Conservation (phyloP, 805 yeast genomes). For the Scheffersomyces coipomensis region DNA sequence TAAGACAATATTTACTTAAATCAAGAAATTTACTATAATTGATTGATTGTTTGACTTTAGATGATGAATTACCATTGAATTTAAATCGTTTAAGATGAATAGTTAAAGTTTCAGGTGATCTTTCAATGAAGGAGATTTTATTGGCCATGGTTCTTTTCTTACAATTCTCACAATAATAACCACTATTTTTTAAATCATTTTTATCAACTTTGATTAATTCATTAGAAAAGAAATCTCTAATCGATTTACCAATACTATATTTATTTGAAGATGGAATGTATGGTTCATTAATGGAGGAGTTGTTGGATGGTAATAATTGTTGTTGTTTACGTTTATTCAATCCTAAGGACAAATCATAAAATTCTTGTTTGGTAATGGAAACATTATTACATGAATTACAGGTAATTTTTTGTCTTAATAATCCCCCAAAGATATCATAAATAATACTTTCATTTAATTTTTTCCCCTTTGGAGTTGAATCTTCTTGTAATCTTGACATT, state of each 20-base stretch:
- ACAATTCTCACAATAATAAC: slow-evolving; percentile 89
- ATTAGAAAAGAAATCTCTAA: slow-evolving; percentile 77
- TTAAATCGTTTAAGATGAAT: slow-evolving; percentile 90
- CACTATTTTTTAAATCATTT: slow-evolving; percentile 55
- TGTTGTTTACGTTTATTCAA: slow-evolving; percentile 45
- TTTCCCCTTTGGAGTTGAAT: slow-evolving; percentile 85
- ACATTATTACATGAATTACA: slow-evolving; percentile 82
- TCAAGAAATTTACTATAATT: slow-evolving; percentile 77
- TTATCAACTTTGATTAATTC: slow-evolving; percentile 73
- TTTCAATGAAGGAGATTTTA: slow-evolving; percentile 69
- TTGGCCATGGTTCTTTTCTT: slow-evolving; percentile 71
- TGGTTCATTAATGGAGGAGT: slow-evolving; percentile 1
- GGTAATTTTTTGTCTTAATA: slow-evolving; percentile 77
- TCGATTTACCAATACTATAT: slow-evolving; percentile 72
- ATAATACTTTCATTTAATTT: slow-evolving; percentile 79
- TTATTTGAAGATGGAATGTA: slow-evolving; percentile 14
- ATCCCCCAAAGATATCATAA: slow-evolving; percentile 93
- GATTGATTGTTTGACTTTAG: slow-evolving; percentile 86
- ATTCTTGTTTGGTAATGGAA: slow-evolving; percentile 87
- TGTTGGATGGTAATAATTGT: slow-evolving; percentile 2
- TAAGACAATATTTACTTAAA: slow-evolving; percentile 52
- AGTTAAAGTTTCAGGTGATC: slow-evolving; percentile 85
- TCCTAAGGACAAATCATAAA: slow-evolving; percentile 87
- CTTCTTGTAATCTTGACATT: slow-evolving; percentile 85
- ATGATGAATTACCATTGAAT: slow-evolving; percentile 74